Conservation (phyloP, 352 stramenopile genomes). For the Phytopythium boreale region DNA sequence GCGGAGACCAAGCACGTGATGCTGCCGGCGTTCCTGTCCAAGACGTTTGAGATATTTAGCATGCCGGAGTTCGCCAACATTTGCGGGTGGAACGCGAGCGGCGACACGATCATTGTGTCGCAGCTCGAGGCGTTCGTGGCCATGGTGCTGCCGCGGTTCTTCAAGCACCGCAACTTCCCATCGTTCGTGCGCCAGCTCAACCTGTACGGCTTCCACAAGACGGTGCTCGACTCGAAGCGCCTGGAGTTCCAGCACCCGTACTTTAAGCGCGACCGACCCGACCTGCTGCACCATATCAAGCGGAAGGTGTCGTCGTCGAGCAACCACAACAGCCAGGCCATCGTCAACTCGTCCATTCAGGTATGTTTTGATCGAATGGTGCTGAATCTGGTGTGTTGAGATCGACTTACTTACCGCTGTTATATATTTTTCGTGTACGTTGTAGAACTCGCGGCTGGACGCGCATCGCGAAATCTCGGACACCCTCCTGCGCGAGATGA, state of each 20-base stretch:
- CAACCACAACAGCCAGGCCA: conserved; percentile 35
- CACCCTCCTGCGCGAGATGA: conserved; percentile 80
- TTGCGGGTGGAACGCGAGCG: conserved; percentile 89
- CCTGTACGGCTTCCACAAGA: conserved; percentile 94
- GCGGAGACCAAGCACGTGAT: conserved; percentile 76
- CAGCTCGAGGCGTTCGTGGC: conserved; percentile 80
- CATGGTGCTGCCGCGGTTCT: conserved; percentile 86
- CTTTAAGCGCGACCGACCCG: conserved; percentile 85
- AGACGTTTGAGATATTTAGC: conserved; percentile 94
- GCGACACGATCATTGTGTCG: conserved; percentile 92
- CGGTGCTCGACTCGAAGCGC: conserved; percentile 88
- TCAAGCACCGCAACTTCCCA: conserved; percentile 93
- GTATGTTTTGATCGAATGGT: conserved; percentile 11
- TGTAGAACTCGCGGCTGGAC: conserved; percentile 64
- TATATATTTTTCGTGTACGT: too few relatives aligned
- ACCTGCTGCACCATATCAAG: conserved; percentile 87
- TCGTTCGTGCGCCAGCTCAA: conserved; percentile 95
- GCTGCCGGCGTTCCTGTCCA: conserved; percentile 89
- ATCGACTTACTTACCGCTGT: too few relatives aligned
- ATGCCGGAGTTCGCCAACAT: conserved; percentile 77
- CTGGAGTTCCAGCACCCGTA: conserved; percentile 93
- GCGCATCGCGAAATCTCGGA: conserved; percentile 77
- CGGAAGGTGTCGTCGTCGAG: conserved; percentile 76
- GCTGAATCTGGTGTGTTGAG: neutral
- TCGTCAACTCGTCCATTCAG: conserved; percentile 58